Evolutionary conservation across 805 yeast species (phyloP).

Genomic region (Suhomyces emberorum): DNA sequence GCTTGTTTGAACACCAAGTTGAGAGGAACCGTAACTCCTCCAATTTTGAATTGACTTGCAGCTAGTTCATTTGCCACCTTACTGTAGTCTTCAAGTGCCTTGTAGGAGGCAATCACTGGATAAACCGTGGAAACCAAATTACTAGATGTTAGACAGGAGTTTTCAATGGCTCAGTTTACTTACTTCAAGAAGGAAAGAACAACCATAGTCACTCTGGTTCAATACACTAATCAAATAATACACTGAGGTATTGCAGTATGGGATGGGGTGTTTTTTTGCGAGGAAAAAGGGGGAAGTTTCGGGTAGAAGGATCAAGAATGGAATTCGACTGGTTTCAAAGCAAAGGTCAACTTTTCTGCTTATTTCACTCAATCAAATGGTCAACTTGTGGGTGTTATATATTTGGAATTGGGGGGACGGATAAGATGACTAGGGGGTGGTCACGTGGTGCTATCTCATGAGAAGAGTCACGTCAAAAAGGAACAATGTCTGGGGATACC

Average conservation of each 20-base stretch:
- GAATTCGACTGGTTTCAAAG: no score
- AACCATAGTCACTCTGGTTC: no score
- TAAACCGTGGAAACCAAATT: conserved; percentile 44
- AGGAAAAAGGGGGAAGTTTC: no score
- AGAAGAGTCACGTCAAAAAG: neutral
- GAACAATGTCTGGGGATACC: no score
- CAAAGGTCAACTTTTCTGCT: no score
- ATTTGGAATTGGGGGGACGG: no score
- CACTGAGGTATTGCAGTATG: no score
- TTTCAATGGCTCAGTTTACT: neutral
- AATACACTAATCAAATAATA: no score
- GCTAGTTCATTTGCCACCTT: conserved; percentile 25
- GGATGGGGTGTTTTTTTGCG: no score
- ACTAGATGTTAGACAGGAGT: conserved; percentile 19
- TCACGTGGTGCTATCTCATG: neutral
- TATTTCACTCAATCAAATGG: no score
- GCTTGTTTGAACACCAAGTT: conserved; percentile 4
- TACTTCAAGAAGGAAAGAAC: conserved; percentile 7
- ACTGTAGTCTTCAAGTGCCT: conserved; percentile 48
- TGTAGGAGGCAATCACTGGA: conserved; percentile 61
- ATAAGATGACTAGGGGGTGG: neutral
- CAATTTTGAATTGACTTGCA: conserved; percentile 30
- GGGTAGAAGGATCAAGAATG: no score
- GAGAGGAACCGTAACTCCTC: conserved; percentile 38
- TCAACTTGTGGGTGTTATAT: no score